These are phyloP conservation scores for Kwoniella sp. DNA, from an alignment of 768 basidiomycete species.

Conservation along the genomic window DNA sequence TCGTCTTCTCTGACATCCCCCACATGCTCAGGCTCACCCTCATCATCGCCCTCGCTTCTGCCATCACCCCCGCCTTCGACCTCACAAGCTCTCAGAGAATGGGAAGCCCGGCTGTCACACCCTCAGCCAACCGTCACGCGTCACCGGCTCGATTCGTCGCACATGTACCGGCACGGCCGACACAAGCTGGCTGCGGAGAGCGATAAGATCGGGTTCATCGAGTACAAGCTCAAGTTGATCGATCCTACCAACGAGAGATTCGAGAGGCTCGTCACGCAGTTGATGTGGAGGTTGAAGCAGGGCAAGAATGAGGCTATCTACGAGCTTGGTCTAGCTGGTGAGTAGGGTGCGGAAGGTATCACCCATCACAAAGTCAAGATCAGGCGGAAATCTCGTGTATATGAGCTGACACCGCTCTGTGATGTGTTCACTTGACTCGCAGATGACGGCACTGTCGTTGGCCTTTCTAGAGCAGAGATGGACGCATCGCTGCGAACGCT, in stretches of 20 bases:
- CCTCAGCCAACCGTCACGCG: conserved; percentile 25
- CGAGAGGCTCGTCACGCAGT: conserved; percentile 77
- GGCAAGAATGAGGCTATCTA: conserved; percentile 83
- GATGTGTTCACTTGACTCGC: conserved; percentile 50
- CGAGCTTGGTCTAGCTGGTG: conserved; percentile 67
- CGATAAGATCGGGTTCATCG: conserved; percentile 73
- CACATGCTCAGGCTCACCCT: too few relatives aligned
- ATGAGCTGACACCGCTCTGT: too few relatives aligned
- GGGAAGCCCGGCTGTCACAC: conserved; percentile 33
- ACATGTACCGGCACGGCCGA: background rate
- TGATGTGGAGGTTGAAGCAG: conserved; percentile 90
- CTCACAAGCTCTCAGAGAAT: conserved; percentile 39
- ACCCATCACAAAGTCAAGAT: too few relatives aligned
- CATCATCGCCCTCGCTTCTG: background rate
- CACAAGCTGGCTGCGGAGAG: conserved; percentile 50
- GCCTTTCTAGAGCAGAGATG: conserved; percentile 71
- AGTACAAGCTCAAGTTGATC: conserved; percentile 90
- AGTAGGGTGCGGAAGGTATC: too few relatives aligned
- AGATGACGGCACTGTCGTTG: conserved; percentile 84
- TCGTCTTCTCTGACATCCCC: background rate
- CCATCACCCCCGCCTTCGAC: conserved; percentile 8
- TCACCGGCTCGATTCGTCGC: conserved; percentile 32
- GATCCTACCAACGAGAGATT: conserved; percentile 64
- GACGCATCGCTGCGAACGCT: conserved; percentile 81
- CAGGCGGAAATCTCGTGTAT: too few relatives aligned